Conservation (phyloP, 2,329 filamentous ascomycete genomes). For the Colletotrichum sp. region DNA sequence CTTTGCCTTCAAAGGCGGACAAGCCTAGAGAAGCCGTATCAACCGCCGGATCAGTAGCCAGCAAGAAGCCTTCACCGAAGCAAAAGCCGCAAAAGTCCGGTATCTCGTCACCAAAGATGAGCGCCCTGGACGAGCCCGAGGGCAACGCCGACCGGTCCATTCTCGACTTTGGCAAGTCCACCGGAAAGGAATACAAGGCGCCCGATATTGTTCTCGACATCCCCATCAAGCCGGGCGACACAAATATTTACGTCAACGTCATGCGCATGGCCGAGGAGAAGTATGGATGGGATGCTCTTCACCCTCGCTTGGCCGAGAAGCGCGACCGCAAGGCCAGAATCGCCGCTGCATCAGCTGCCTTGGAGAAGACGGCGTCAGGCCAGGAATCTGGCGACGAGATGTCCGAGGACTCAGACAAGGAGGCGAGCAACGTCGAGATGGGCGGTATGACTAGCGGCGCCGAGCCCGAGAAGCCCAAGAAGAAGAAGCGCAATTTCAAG, state of each 20-base stretch:
- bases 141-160: constrained; percentile 51
- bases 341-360: constrained; percentile 82
- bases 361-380: constrained; percentile 76
- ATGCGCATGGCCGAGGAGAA: constrained; percentile 91
- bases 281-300: constrained; percentile 92
- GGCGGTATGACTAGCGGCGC: constrained; percentile 67
- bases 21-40: constrained; percentile 14
- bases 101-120: constrained; percentile 55
- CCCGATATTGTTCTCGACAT: constrained; percentile 87
- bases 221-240: constrained; percentile 73
- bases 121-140: constrained; percentile 51
- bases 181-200: constrained; percentile 62
- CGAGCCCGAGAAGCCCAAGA: constrained; percentile 67
- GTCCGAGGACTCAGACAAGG: constrained; percentile 78
- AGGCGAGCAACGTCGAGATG: constrained; percentile 90
- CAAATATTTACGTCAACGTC: constrained; percentile 94
- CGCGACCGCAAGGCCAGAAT: constrained; percentile 87
- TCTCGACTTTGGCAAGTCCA: constrained; percentile 64
- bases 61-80: constrained; percentile 53
- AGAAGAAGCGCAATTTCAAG: constrained; percentile 81
- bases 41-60: constrained; percentile 11
- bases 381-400: constrained; percentile 81
- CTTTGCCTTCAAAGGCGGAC: constrained; percentile 28
- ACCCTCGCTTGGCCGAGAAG: constrained; percentile 88
- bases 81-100: constrained; percentile 46